A percentile compares a stretch with the other conserved stretches of the same genome.
These are phyloP conservation scores for Sicyos edulis DNA, from an alignment of 306 rosid species.

Conservation along the genomic window DNA sequence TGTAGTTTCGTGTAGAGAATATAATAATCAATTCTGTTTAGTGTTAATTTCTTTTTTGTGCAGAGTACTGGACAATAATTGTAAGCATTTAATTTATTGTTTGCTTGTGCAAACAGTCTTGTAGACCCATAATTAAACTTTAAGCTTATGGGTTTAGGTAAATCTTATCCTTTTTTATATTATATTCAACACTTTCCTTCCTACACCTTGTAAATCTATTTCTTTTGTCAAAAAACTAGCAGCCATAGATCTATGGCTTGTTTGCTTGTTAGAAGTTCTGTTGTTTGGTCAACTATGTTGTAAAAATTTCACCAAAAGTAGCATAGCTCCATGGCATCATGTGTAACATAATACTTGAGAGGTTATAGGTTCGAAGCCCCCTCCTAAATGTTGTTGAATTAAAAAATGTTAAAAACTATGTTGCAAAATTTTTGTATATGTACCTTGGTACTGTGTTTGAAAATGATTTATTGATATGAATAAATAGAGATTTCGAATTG, in stretches of 20 bases:
- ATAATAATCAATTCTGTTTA: not conserved
- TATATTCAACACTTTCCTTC: slow-evolving; percentile 1
- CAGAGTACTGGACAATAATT: not conserved
- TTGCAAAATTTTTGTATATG: not conserved
- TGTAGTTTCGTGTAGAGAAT: not conserved
- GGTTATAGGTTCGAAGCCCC: no score
- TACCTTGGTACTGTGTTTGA: not conserved
- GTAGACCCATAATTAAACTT: not conserved
- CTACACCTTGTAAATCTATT: not conserved
- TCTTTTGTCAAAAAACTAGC: not conserved
- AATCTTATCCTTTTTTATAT: not conserved
- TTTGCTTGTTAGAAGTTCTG: not conserved
- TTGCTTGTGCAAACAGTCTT: not conserved
- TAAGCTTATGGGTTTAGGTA: not conserved
- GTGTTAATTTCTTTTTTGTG: not conserved
- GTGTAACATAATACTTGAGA: no score
- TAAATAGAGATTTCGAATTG: not conserved
- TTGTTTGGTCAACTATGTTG: slow-evolving; percentile 4
- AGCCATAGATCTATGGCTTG: slow-evolving; percentile 16
- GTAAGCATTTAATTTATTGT: not conserved
- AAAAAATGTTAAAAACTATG: not conserved
- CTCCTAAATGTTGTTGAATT: not conserved
- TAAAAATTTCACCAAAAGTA: not conserved
- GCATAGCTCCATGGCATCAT: no score
- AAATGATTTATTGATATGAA: slow-evolving; percentile 3